Base-by-base conservation (phyloP, 2,329 filamentous ascomycete species). In the Colletotrichum camelliae region DNA sequence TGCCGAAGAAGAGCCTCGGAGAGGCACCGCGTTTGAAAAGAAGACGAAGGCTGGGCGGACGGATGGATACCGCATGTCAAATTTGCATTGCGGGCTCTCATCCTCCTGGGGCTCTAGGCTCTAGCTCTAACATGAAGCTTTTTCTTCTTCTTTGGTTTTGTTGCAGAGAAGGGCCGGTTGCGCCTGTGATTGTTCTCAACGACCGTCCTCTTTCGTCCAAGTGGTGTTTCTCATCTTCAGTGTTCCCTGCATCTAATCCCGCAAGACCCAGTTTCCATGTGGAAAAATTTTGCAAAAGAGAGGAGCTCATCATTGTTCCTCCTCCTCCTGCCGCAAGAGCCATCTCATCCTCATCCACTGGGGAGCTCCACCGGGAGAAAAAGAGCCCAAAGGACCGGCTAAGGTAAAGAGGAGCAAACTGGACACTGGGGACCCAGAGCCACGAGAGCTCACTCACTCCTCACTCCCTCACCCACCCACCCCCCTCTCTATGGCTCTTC, bases 1-100 rank as follows among this genome's bases (percentile, higher is more conserved):
- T 52, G 72, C 60, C 71, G 67, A 74, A 58, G 31, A 70, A 74
- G 71, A 52, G 58, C 67, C 71, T 65, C 48, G 39, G 43, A 62
- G 39, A 43, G 33, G n/a, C 10, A 65, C 24, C n/a, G 24, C 16
- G 33, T 39, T 27, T 24, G 33, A 43, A 33, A 48, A 21, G 43
- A 48, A 21, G 35, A 5, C 24, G 43, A 68, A 48, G 27, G 55
- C 37, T 33, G 70, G 65, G 37, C 29, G 55, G 64, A 61, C n/a
- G 64, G 43, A 72, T 39, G 18, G 35, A 21, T 48, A 35, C 52
- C 62, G 62, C 48, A n/a, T 67, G 21, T 67, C 70, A 37, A 35
- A 61, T 35, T 39, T 33, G 43, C 43, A 52, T 52, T 21, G 43
- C 43, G 18, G 43, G 43, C 43, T 52, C 43, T 52, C 43, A 21